A percentile compares a stretch with the other conserved stretches of the same genome.
Evolutionary conservation across 768 basidiomycete genomes (phyloP).

Genomic region (Psilocybe sp.): DNA sequence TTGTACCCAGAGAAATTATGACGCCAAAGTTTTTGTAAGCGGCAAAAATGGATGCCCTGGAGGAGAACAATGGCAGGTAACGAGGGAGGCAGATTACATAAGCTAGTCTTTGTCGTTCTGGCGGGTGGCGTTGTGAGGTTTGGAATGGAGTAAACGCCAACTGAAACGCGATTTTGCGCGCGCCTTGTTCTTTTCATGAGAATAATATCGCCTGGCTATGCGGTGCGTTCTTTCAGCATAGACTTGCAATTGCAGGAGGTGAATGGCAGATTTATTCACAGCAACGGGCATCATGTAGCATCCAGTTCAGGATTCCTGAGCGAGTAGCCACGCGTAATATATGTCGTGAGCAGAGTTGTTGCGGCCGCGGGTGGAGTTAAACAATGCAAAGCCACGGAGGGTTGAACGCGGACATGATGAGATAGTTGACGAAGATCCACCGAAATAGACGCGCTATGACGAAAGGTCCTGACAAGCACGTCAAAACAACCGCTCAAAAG

Average conservation of each 20-base stretch:
- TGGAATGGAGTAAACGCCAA: not conserved
- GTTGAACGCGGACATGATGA: not conserved
- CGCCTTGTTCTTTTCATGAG: not conserved
- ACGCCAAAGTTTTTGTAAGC: not conserved
- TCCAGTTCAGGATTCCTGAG: too few relatives aligned
- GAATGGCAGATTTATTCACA: too few relatives aligned
- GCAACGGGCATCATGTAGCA: too few relatives aligned
- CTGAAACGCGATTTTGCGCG: not conserved
- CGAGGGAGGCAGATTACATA: not conserved
- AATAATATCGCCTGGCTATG: too few relatives aligned
- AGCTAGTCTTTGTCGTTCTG: not conserved
- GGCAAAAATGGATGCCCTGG: too few relatives aligned
- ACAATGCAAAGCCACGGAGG: not conserved
- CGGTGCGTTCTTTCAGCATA: too few relatives aligned
- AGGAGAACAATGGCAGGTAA: too few relatives aligned
- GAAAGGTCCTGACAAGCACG: constrained; percentile 12
- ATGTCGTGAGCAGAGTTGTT: too few relatives aligned
- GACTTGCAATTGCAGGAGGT: too few relatives aligned
- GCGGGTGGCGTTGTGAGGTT: not conserved
- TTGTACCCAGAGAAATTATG: constrained; percentile 6
- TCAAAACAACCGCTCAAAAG: constrained; percentile 18
- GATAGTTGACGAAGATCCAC: not conserved
- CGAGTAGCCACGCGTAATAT: too few relatives aligned
- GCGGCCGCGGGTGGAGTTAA: too few relatives aligned
- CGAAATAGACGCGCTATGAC: not conserved